Conservation (phyloP, 169 alveolate genomes). For the Eimeria necatrix region DNA sequence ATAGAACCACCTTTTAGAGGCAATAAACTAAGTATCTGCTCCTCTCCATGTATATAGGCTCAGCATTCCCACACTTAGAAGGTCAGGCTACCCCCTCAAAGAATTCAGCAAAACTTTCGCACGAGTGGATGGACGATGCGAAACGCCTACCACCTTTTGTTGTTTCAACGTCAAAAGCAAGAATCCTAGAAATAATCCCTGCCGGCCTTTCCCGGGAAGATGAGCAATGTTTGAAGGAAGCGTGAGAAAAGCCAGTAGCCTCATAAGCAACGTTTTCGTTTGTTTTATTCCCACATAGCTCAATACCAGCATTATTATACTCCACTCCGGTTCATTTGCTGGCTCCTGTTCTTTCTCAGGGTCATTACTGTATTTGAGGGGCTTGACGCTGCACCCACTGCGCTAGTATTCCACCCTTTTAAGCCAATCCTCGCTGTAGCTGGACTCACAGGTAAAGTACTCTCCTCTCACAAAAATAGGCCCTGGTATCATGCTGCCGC, state of each 20-base stretch:
- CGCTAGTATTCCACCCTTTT: slow-evolving; percentile 48
- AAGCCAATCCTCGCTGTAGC: slow-evolving; percentile 39
- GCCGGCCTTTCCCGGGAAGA: not conserved
- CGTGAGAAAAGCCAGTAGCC: not conserved
- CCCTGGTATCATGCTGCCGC: not conserved
- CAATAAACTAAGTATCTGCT: too few species aligned
- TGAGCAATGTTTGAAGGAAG: slow-evolving; percentile 38
- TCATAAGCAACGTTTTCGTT: not conserved
- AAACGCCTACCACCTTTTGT: slow-evolving; percentile 32
- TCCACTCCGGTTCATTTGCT: too few species aligned
- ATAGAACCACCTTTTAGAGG: too few species aligned
- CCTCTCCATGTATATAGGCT: too few species aligned
- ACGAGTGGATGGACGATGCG: slow-evolving; percentile 30
- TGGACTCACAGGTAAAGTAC: slow-evolving; percentile 40
- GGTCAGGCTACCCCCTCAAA: slow-evolving; percentile 13
- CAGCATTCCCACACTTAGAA: slow-evolving; percentile 13
- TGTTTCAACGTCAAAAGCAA: slow-evolving; percentile 31
- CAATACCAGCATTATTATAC: too few species aligned
- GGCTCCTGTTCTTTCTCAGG: not conserved
- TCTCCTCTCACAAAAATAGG: not conserved
- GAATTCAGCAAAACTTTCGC: slow-evolving; percentile 32
- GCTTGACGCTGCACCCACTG: slow-evolving; percentile 42
- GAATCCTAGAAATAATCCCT: slow-evolving; percentile 43
- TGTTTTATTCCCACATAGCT: too few species aligned
- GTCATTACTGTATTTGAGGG: slow-evolving; percentile 31